A percentile compares a stretch with the other conserved stretches of the same genome.
Evolutionary conservation across 148 eudicot genomes (phyloP).

Genomic region (Diospyros lotus): DNA sequence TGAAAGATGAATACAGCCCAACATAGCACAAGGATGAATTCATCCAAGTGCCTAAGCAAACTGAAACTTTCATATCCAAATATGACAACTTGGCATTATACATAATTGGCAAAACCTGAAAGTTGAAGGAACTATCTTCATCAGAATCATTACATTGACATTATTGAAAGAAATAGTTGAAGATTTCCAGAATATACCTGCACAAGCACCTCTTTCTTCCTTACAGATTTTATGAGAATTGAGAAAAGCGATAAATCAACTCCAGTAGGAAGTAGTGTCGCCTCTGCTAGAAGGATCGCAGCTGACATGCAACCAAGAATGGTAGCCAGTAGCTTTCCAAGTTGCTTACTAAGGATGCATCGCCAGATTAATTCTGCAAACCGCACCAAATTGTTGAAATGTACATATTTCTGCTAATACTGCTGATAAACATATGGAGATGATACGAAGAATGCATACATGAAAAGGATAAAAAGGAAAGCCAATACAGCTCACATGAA

Average conservation of each 20-base stretch:
- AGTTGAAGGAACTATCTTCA: background rate
- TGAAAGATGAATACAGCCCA: background rate
- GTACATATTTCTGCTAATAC: background rate
- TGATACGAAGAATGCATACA: background rate
- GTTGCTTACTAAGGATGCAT: slow-evolving; percentile 68
- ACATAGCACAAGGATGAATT: background rate
- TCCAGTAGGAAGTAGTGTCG: slow-evolving; percentile 70
- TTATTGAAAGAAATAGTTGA: background rate
- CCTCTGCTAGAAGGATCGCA: slow-evolving; percentile 97
- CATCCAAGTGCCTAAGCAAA: background rate
- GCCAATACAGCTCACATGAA: background rate
- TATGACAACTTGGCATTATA: background rate
- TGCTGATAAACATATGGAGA: background rate
- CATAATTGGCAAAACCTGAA: background rate
- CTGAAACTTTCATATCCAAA: background rate
- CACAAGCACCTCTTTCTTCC: slow-evolving; percentile 71
- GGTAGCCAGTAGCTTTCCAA: slow-evolving; percentile 67
- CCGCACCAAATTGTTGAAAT: background rate
- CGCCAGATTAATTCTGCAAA: slow-evolving; percentile 82
- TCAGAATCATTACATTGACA: slow-evolving; percentile 3
- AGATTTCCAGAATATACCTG: slow-evolving; percentile 50
- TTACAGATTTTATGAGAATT: slow-evolving; percentile 69
- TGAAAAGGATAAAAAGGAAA: background rate
- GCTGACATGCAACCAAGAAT: slow-evolving; percentile 95
- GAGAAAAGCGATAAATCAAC: slow-evolving; percentile 94